Evolutionary conservation across 192 early-diverging fungal species (phyloP).

Genomic region (Paraglomus occultum): DNA sequence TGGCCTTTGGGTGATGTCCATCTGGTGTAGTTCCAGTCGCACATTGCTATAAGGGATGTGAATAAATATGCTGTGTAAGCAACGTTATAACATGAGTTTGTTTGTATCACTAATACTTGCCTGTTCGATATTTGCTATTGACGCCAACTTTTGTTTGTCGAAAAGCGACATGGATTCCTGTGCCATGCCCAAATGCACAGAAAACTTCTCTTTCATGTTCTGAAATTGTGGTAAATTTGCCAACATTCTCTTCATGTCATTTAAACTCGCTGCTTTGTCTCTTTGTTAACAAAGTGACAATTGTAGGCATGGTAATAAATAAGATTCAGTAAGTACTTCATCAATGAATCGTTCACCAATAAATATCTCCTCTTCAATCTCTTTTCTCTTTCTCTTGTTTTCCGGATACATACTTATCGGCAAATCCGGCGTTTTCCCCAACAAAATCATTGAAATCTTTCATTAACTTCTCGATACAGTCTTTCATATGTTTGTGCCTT

Average conservation of each 20-base stretch:
- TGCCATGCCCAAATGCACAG: conserved; percentile 77
- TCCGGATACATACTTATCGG: conserved; percentile 26
- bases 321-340: not conserved
- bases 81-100: conserved; percentile 14
- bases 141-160: conserved; percentile 62
- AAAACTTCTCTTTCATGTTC: conserved; percentile 48
- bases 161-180: conserved; percentile 80
- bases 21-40: conserved; percentile 79
- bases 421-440: conserved; percentile 68
- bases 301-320: conserved; percentile 13
- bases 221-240: conserved; percentile 84
- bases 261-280: conserved; percentile 63
- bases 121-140: conserved; percentile 76
- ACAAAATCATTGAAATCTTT: conserved; percentile 78
- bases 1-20: conserved; percentile 61
- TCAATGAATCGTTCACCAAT: not conserved
- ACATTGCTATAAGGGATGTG: conserved; percentile 48
- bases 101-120: not conserved
- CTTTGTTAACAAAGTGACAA: conserved; percentile 25
- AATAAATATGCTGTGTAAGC: not conserved
- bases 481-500: conserved; percentile 81
- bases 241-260: conserved; percentile 85
- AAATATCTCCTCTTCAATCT: not conserved
- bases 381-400: not conserved
- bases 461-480: conserved; percentile 69